Base-by-base conservation (phyloP, 352 stramenopile species). In the Globisporangium cystogenes region DNA sequence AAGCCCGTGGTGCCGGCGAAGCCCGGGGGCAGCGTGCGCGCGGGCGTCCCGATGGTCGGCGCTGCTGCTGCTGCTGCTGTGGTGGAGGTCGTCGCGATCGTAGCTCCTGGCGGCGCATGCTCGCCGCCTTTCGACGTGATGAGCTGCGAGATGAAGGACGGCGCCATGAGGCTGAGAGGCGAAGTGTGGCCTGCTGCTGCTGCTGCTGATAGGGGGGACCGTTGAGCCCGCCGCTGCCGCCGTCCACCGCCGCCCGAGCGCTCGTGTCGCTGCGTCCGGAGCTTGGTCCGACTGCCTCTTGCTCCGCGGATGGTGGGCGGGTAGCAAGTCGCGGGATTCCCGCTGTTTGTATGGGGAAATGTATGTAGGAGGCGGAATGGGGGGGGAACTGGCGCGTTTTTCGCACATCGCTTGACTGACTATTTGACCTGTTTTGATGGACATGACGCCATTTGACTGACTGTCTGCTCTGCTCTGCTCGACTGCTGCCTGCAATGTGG, bases 121-220 rank as follows among this genome's bases (percentile, higher is more conserved):
- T 51, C 21, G 41, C 45, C 48, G 55, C 37, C 54, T 48, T 62
- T 62, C 24, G 56, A 51, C 24, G 55, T 55, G 35, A 61, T 61
- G 45, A 62, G 48, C 26, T 57, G 49, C 41, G 56, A 62, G 50
- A 62, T 52, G 50, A 62, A 62, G 41, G 56, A 62, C 56, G 49
- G 41, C 48, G 42, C 29, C 43, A 49, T 57, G 12, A 8, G 27
- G 26, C 16, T 10, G 14, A 14, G n/a, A 2, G 24, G 14, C 14
- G 33, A 39, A 39, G 33, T 39, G 33, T n/a, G n/a, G n/a, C n/a
- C n/a, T n/a, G n/a, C n/a, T n/a, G n/a, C n/a, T n/a, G n/a, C n/a
- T n/a, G n/a, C n/a, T n/a, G n/a, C n/a, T n/a, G n/a, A n/a, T n/a
- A n/a, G n/a, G n/a, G n/a, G n/a, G n/a, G n/a, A n/a, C n/a, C n/a